Conservation (phyloP, 1,284 basidiomycete species). For the Cutaneotrichosporon sp. region DNA sequence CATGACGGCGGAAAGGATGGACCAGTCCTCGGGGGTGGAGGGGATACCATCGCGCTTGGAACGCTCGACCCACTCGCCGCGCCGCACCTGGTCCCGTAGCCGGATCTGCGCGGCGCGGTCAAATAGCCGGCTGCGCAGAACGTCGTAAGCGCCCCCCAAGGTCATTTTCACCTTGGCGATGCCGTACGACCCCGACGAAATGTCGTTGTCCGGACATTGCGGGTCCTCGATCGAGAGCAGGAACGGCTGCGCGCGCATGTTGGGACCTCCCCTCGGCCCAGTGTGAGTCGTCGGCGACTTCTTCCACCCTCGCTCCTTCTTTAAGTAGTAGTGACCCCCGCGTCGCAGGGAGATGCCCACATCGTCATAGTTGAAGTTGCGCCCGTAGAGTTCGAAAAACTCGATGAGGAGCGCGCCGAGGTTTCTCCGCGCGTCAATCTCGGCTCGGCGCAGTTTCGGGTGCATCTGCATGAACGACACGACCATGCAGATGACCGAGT, state of each 20-base stretch:
- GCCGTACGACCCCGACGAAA: constrained; percentile 79
- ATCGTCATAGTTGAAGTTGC: constrained; percentile 81
- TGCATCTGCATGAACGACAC: constrained; percentile 95
- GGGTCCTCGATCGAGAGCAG: constrained; percentile 90
- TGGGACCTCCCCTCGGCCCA: constrained; percentile 13
- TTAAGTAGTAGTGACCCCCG: constrained; percentile 79
- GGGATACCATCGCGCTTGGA: too few species aligned
- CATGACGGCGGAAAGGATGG: constrained; percentile 72
- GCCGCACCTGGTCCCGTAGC: constrained; percentile 4
- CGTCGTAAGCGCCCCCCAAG: constrained; percentile 77
- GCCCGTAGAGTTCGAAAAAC: constrained; percentile 68
- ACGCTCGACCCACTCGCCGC: too few species aligned
- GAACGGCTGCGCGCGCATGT: constrained; percentile 49
- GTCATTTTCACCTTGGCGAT: constrained; percentile 76
- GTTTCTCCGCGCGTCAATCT: constrained; percentile 81
- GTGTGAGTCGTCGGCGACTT: constrained; percentile 49
- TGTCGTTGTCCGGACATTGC: constrained; percentile 87
- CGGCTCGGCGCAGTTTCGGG: constrained; percentile 81
- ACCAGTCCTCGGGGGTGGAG: constrained; percentile 53
- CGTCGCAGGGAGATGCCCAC: constrained; percentile 83
- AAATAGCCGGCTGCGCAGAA: constrained; percentile 58
- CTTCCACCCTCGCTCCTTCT: constrained; percentile 71
- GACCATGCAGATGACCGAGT: constrained; percentile 87
- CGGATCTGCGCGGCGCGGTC: constrained; percentile 28
- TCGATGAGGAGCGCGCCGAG: constrained; percentile 89